A percentile compares a stretch with the other conserved stretches of the same genome.
Evolutionary conservation across 345 rosid genomes (phyloP).

Genomic region (Erodium maritimum): DNA sequence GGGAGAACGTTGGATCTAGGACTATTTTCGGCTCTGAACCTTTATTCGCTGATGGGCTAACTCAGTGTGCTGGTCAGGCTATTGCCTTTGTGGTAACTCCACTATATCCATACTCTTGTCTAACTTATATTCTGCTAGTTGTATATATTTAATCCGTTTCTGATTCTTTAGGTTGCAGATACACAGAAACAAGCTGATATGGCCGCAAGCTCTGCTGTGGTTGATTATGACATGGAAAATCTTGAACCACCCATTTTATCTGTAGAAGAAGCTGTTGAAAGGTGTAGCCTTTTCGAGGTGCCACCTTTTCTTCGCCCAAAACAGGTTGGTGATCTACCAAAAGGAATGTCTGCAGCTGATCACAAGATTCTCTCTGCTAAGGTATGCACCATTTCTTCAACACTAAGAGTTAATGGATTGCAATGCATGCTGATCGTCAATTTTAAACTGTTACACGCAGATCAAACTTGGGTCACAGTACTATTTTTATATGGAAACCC

Average conservation of each 20-base stretch:
- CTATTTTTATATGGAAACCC: constrained; percentile 82
- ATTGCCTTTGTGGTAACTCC: constrained; percentile 73
- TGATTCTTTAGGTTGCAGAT: constrained; percentile 57
- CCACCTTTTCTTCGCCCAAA: constrained; percentile 38
- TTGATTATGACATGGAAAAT: constrained; percentile 49
- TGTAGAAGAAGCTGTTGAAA: constrained; percentile 64
- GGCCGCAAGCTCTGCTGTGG: constrained; percentile 49
- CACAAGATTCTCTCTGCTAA: constrained; percentile 47
- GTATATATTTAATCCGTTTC: no score
- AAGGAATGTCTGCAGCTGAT: constrained; percentile 83
- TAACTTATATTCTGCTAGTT: not conserved
- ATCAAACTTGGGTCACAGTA: constrained; percentile 73
- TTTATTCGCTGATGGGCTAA: constrained; percentile 61
- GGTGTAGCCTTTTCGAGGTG: constrained; percentile 60
- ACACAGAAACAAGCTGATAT: constrained; percentile 68
- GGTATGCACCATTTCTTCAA: constrained; percentile 22
- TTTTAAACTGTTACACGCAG: constrained; percentile 19
- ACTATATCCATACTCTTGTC: no score
- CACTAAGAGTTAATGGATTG: not conserved
- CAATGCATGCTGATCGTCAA: not conserved
- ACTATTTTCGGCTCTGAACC: constrained; percentile 31
- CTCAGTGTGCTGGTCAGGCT: constrained; percentile 50
- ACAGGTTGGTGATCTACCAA: constrained; percentile 48
- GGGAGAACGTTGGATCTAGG: constrained; percentile 52
- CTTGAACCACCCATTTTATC: constrained; percentile 53